Percentiles rank a stretch among this genome's conserved stretches.
Conservation (phyloP, 2,329 filamentous ascomycete genomes). For the Endoconidiophora polonica region DNA sequence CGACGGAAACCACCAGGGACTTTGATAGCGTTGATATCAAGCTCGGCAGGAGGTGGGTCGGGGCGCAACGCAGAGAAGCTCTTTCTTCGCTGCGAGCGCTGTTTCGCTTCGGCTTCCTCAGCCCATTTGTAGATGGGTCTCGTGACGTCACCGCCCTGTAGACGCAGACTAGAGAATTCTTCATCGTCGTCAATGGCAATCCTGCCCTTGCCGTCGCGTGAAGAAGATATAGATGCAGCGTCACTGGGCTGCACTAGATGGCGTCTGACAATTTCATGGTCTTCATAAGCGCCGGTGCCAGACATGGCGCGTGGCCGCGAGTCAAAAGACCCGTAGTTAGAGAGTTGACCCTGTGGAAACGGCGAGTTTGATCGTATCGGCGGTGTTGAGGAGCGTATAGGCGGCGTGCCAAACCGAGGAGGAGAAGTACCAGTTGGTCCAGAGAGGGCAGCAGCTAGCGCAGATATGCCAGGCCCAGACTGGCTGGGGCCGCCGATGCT, state of each 20-base stretch:
- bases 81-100: conserved; percentile 59
- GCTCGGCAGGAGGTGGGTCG: conserved; percentile 59
- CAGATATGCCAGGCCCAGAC: conserved; percentile 69
- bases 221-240: conserved; percentile 30
- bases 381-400: conserved; percentile 42
- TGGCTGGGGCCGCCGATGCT: conserved; percentile 45
- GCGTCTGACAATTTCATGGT: conserved; percentile 77
- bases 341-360: conserved; percentile 16
- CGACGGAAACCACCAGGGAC: conserved; percentile 85
- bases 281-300: conserved; percentile 48
- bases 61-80: conserved; percentile 70
- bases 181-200: conserved; percentile 43
- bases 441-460: conserved; percentile 73
- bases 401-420: conserved; percentile 51
- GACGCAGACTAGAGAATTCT: conserved; percentile 80
- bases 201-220: conserved; percentile 37
- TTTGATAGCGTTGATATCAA: conserved; percentile 81
- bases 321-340: conserved; percentile 76
- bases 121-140: conserved; percentile 94
- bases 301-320: conserved; percentile 40
- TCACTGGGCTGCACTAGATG: conserved; percentile 63
- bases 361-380: conserved; percentile 24
- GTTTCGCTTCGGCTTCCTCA: conserved; percentile 63
- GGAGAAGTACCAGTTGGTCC: conserved; percentile 55
- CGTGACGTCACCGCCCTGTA: conserved; percentile 91